A percentile compares a stretch with the other conserved stretches of the same genome.
These are phyloP conservation scores for Hygrophila difformis DNA, from an alignment of 257 asterid species.

Conservation along the genomic window DNA sequence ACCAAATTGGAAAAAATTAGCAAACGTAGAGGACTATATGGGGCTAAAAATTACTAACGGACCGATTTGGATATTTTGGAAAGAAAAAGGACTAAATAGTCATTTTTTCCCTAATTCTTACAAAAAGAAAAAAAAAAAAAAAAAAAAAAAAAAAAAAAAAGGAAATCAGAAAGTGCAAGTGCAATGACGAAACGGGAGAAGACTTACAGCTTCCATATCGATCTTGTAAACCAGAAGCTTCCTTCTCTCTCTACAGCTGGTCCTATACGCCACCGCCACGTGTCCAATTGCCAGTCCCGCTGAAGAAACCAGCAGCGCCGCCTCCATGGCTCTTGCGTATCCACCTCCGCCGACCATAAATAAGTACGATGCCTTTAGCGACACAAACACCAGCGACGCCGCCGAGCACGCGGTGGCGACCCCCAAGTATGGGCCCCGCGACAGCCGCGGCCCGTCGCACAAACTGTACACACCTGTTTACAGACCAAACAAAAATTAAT, in stretches of 20 bases:
- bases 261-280: constrained; percentile 74
- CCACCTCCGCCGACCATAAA: constrained; percentile 27
- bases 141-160: too few species aligned
- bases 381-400: constrained; percentile 70
- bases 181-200: too few species aligned
- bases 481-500: neutral
- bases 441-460: constrained; percentile 83
- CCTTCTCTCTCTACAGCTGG: constrained; percentile 76
- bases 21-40: too few species aligned
- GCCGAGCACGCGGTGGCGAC: constrained; percentile 68
- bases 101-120: too few species aligned
- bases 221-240: constrained; percentile 89
- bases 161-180: too few species aligned
- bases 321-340: constrained; percentile 29
- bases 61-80: too few species aligned
- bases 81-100: too few species aligned
- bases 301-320: constrained; percentile 56
- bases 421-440: constrained; percentile 77
- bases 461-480: constrained; percentile 70
- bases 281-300: constrained; percentile 68
- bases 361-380: constrained; percentile 63
- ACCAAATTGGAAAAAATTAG: too few species aligned
- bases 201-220: constrained; percentile 92
- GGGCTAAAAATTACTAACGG: too few species aligned
- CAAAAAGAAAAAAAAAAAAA: too few species aligned